Percentiles rank a stretch among this genome's conserved stretches.
These are phyloP conservation scores for Plantago major DNA, from an alignment of 257 asterid species.

Conservation along the genomic window DNA sequence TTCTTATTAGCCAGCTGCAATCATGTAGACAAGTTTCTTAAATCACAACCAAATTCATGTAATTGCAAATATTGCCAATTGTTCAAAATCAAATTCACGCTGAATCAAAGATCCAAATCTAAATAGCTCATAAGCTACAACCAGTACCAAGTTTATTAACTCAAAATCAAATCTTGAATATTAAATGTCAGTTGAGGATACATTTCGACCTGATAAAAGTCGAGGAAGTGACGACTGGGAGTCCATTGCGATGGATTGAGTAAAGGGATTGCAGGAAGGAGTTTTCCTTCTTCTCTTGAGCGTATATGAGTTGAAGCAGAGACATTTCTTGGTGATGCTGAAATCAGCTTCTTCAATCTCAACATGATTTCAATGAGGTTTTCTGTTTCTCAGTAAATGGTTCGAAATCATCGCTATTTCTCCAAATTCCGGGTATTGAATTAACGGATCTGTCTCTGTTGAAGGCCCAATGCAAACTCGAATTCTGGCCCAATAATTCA, in stretches of 20 bases:
- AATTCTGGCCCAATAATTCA: too few relatives aligned
- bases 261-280: slow-evolving; percentile 29
- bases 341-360: slow-evolving; percentile 45
- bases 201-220: slow-evolving; percentile 58
- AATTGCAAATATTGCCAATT: neutral
- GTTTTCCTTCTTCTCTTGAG: slow-evolving; percentile 18
- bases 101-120: neutral
- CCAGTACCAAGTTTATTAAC: neutral
- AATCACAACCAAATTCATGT: neutral
- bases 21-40: neutral
- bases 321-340: slow-evolving; percentile 27
- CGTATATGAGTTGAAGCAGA: slow-evolving; percentile 21
- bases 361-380: slow-evolving; percentile 33
- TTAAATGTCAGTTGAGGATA: too few relatives aligned
- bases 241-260: slow-evolving; percentile 52
- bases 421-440: neutral
- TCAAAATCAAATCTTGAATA: neutral
- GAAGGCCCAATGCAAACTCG: neutral
- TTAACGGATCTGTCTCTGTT: too few relatives aligned
- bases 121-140: neutral
- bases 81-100: neutral
- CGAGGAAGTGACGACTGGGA: slow-evolving; percentile 59
- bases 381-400: neutral
- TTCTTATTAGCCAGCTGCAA: slow-evolving; percentile 65
- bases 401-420: neutral